These are phyloP conservation scores for Metschnikowia baotianmanensis DNA, from an alignment of 805 yeast species.

Conservation along the genomic window DNA sequence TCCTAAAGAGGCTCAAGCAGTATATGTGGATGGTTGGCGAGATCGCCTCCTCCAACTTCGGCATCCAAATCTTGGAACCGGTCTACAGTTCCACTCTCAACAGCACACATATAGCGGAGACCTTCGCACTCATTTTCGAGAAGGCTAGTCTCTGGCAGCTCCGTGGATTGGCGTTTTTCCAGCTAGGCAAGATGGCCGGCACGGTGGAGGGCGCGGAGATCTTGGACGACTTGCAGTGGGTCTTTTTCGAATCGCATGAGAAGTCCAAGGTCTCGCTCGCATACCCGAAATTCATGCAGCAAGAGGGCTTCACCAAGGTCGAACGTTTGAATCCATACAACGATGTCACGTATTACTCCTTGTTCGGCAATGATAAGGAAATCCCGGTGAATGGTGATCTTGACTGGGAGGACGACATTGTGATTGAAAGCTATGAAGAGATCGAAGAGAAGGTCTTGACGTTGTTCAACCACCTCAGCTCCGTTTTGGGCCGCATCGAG, in stretches of 20 bases:
- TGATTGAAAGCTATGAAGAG: conserved; percentile 15
- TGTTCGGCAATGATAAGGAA: conserved; percentile 14
- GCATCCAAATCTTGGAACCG: conserved; percentile 49
- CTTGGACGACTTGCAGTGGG: conserved; percentile 80
- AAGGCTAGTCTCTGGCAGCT: conserved; percentile 49
- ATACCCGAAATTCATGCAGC: conserved; percentile 17
- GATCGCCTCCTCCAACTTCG: conserved; percentile 69
- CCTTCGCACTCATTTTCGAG: conserved; percentile 42
- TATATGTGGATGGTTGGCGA: conserved; percentile 86
- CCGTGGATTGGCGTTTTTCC: conserved; percentile 74
- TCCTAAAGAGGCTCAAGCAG: conserved; percentile 53
- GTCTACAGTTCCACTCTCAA: conserved; percentile 23
- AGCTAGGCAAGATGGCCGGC: conserved; percentile 67
- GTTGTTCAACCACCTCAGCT: conserved; percentile 51
- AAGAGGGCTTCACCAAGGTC: conserved; percentile 14
- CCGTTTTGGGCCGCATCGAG: conserved; percentile 39
- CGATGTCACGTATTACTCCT: conserved; percentile 14
- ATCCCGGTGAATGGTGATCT: conserved; percentile 7
- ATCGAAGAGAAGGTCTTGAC: conserved; percentile 26
- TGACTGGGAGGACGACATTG: conserved; percentile 18
- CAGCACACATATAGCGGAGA: conserved; percentile 38
- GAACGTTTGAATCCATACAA: conserved; percentile 16
- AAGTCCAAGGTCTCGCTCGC: conserved; percentile 10
- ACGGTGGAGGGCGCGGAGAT: conserved; percentile 82
- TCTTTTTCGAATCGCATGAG: conserved; percentile 7